Evolutionary conservation across 257 asterid species (phyloP).

Genomic region (Solanum medicagineum): DNA sequence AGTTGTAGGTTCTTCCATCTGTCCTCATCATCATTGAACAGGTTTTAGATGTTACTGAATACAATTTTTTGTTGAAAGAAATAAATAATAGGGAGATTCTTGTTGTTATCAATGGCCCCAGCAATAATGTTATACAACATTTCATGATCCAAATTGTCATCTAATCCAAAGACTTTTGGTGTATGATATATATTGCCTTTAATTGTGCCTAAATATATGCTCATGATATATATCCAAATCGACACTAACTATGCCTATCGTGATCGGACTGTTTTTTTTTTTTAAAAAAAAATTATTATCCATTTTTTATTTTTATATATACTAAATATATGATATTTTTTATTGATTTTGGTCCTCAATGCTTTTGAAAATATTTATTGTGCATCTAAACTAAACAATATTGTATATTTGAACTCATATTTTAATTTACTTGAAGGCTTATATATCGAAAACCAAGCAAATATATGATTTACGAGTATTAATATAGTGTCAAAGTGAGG

Average conservation of each 20-base stretch:
- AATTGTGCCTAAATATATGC: conserved; percentile 22
- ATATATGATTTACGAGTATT: too few relatives aligned
- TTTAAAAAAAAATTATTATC: too few relatives aligned
- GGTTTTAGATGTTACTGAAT: conserved; percentile 4
- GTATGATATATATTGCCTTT: conserved; percentile 16
- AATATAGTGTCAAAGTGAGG: too few relatives aligned
- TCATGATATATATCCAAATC: conserved; percentile 7
- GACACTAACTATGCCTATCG: neutral
- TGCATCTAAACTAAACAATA: too few relatives aligned
- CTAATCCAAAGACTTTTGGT: conserved; percentile 12
- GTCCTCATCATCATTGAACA: conserved; percentile 34
- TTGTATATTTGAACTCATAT: too few relatives aligned
- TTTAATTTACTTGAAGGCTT: too few relatives aligned
- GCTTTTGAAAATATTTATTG: too few relatives aligned
- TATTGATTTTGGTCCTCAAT: too few relatives aligned
- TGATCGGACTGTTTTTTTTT: neutral
- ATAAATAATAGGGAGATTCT: neutral
- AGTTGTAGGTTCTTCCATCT: too few relatives aligned
- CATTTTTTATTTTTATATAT: too few relatives aligned
- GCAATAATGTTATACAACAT: conserved; percentile 13
- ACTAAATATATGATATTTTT: too few relatives aligned
- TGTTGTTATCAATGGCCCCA: conserved; percentile 12
- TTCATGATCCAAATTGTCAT: neutral
- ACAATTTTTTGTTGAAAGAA: neutral
- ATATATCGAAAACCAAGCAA: too few relatives aligned